Evolutionary conservation across 176 grass and related monocot genomes (phyloP).

Genomic region (Rhipidocladum racemiflorum): DNA sequence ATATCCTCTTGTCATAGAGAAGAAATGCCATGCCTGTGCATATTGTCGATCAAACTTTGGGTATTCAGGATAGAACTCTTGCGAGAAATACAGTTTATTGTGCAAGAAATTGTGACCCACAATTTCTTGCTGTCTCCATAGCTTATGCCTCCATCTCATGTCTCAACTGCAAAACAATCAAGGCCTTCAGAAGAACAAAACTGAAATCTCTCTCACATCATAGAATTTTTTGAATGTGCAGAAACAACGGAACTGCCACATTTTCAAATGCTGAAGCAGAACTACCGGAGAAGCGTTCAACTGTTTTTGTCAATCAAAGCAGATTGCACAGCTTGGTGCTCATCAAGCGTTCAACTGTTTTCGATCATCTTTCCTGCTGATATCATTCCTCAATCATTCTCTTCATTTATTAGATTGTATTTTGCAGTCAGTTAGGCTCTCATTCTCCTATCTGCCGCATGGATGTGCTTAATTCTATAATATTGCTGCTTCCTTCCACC

Average conservation of each 20-base stretch:
- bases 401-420: conserved; percentile 4
- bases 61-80: neutral
- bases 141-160: neutral
- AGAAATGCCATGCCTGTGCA: neutral
- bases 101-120: neutral
- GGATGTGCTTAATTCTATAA: conserved; percentile 10
- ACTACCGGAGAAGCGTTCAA: neutral
- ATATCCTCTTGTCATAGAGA: neutral
- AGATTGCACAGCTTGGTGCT: neutral
- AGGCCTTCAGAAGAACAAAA: neutral
- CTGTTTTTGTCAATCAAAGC: neutral
- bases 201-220: neutral
- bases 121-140: neutral
- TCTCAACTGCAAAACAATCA: neutral
- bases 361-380: too few species aligned
- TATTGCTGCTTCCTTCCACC: conserved; percentile 35
- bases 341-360: neutral
- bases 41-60: neutral
- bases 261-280: neutral
- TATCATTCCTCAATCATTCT: neutral
- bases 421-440: neutral
- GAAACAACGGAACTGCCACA: too few species aligned
- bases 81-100: neutral
- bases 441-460: conserved; percentile 4
- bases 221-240: neutral